Percentiles rank a stretch among this genome's conserved stretches.
phyloP scores from a whole-genome alignment of 352 stramenopile species.

The Globisporangium perplexum region DNA sequence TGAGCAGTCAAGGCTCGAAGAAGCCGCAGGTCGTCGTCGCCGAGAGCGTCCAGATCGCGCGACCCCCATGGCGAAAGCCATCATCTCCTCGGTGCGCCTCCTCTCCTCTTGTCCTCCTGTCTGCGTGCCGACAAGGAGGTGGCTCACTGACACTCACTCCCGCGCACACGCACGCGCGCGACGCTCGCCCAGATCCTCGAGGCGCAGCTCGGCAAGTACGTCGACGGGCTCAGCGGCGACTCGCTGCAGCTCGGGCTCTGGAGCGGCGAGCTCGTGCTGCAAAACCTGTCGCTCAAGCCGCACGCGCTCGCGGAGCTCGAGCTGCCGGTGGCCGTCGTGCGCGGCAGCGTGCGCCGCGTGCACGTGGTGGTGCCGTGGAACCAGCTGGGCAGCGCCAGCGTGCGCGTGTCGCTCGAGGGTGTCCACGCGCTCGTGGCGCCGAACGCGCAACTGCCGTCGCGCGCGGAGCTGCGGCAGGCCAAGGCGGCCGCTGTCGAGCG shows the following conservation, averaged over 20 bases:
- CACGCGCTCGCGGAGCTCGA: constrained; percentile 73
- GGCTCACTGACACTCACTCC: too few relatives aligned
- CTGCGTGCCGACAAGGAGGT: too few relatives aligned
- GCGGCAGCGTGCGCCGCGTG: constrained; percentile 52
- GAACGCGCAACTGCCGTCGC: constrained; percentile 43
- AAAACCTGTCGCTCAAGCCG: constrained; percentile 69
- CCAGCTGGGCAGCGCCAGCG: constrained; percentile 68
- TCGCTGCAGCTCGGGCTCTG: constrained; percentile 81
- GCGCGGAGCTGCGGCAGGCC: constrained; percentile 43
- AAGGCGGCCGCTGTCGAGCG: constrained; percentile 63
- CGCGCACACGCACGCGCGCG: too few relatives aligned
- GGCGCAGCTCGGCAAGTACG: constrained; percentile 76
- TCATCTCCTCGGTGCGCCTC: constrained; percentile 16
- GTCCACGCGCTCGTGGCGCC: constrained; percentile 64
- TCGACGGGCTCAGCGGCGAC: constrained; percentile 69
- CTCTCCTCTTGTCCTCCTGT: too few relatives aligned
- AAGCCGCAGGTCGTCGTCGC: too few relatives aligned
- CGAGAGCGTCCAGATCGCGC: too few relatives aligned
- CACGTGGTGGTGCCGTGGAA: constrained; percentile 86
- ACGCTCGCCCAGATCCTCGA: constrained; percentile 53
- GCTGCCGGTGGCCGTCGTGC: constrained; percentile 57
- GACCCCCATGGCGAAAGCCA: constrained; percentile 13
- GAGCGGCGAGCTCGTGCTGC: constrained; percentile 76
- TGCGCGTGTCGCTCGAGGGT: constrained; percentile 68
- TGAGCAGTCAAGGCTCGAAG: too few relatives aligned